These are phyloP conservation scores for Alnus glutinosa DNA, from an alignment of 306 rosid species.

Conservation along the genomic window DNA sequence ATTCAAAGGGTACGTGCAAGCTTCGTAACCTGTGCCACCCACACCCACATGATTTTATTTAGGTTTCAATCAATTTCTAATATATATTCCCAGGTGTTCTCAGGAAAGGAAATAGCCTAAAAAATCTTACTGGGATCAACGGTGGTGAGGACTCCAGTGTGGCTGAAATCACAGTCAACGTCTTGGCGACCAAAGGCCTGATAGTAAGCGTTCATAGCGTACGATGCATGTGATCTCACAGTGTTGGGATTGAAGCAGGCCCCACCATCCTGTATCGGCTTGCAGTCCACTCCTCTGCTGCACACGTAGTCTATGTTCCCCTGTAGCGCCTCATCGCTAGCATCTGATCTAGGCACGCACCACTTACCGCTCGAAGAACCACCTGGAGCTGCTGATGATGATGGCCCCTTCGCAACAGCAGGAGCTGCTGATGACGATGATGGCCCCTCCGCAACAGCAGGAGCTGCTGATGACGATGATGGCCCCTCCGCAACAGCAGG, in stretches of 20 bases:
- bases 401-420: background rate
- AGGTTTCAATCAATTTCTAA: background rate
- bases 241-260: conserved; percentile 50
- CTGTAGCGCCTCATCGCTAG: conserved; percentile 40
- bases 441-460: background rate
- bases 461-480: background rate
- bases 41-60: background rate
- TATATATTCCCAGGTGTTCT: background rate
- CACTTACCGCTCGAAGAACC: conserved; percentile 23
- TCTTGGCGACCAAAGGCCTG: conserved; percentile 55
- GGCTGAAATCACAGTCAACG: conserved; percentile 53
- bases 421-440: background rate
- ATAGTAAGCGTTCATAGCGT: conserved; percentile 56
- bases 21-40: conserved; percentile 55
- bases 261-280: conserved; percentile 47
- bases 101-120: background rate
- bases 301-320: conserved; percentile 55
- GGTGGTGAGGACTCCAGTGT: conserved; percentile 55
- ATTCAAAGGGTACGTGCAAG: conserved; percentile 50
- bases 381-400: conserved; percentile 4
- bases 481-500: background rate
- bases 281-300: conserved; percentile 48
- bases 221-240: conserved; percentile 51
- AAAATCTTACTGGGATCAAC: conserved; percentile 64
- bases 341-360: conserved; percentile 47